Evolutionary conservation across 306 rosid species (phyloP).

Genomic region (Glycyrrhiza uralensis): DNA sequence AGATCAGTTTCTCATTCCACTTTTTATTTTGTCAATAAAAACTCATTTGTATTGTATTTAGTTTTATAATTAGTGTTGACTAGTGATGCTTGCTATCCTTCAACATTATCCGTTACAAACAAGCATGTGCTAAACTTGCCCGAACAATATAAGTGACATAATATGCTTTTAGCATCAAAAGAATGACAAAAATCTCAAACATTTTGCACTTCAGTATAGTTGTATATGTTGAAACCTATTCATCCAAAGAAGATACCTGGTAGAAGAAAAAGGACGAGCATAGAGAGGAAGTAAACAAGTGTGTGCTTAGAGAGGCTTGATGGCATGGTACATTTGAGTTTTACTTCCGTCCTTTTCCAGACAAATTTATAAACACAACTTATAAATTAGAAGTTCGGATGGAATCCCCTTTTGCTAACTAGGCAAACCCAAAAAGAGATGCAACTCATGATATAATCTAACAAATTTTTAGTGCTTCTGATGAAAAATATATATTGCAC

Average conservation of each 20-base stretch:
- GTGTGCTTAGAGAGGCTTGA: constrained; percentile 3
- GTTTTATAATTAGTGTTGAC: background rate
- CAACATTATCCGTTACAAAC: constrained; percentile 12
- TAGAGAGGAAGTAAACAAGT: background rate
- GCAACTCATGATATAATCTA: background rate
- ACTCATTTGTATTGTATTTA: background rate
- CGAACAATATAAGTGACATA: background rate
- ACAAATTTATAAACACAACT: background rate
- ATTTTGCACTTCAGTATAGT: background rate
- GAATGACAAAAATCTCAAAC: background rate
- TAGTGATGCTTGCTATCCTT: background rate
- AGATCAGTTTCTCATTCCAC: background rate
- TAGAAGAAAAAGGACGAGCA: constrained; percentile 2
- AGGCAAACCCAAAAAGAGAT: constrained; percentile 3
- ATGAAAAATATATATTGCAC: constrained; percentile 10
- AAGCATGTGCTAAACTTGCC: constrained; percentile 1
- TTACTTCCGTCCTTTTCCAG: constrained; percentile 5
- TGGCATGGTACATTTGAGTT: background rate
- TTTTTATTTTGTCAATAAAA: background rate
- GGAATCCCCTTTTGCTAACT: background rate
- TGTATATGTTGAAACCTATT: background rate
- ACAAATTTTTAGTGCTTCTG: background rate
- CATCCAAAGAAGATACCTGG: background rate
- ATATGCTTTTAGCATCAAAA: background rate
- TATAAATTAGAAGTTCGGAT: background rate